Percentiles rank a stretch among this genome's conserved stretches.
These are phyloP conservation scores for Aspergillus persii DNA, from an alignment of 2,329 filamentous ascomycete species.

Conservation along the genomic window DNA sequence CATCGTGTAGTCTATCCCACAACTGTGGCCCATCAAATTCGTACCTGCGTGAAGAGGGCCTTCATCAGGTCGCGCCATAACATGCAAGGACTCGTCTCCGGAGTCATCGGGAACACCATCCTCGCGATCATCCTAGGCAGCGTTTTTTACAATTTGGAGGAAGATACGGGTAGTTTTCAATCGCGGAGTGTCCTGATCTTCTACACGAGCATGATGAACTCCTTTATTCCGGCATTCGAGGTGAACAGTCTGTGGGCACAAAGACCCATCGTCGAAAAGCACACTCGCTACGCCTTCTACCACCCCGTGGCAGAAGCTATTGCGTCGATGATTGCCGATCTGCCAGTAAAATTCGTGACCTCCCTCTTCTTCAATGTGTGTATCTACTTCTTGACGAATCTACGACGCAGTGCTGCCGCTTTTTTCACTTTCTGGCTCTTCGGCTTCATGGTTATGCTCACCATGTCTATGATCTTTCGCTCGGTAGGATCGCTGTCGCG, in stretches of 20 bases:
- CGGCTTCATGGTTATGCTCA: constrained; percentile 15
- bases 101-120: constrained; percentile 80
- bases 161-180: background rate
- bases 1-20: constrained; percentile 42
- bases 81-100: constrained; percentile 79
- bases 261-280: constrained; percentile 14
- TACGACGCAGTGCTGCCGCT: constrained; percentile 70
- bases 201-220: background rate
- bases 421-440: constrained; percentile 69
- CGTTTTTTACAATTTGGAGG: background rate
- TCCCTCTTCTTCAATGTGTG: constrained; percentile 74
- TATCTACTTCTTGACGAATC: constrained; percentile 80
- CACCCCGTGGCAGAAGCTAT: constrained; percentile 4
- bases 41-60: background rate
- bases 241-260: constrained; percentile 61
- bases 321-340: constrained; percentile 22
- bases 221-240: constrained; percentile 30
- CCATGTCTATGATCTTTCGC: constrained; percentile 80
- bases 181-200: constrained; percentile 43
- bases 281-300: constrained; percentile 12
- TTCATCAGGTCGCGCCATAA: background rate
- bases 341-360: constrained; percentile 68
- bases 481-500: constrained; percentile 70
- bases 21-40: constrained; percentile 26
- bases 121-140: constrained; percentile 55